Evolutionary conservation across 1,139 yeast species (phyloP), one percentile per base, ranked within the genome.

Genomic region (Kluyveromyces sp.): DNA sequence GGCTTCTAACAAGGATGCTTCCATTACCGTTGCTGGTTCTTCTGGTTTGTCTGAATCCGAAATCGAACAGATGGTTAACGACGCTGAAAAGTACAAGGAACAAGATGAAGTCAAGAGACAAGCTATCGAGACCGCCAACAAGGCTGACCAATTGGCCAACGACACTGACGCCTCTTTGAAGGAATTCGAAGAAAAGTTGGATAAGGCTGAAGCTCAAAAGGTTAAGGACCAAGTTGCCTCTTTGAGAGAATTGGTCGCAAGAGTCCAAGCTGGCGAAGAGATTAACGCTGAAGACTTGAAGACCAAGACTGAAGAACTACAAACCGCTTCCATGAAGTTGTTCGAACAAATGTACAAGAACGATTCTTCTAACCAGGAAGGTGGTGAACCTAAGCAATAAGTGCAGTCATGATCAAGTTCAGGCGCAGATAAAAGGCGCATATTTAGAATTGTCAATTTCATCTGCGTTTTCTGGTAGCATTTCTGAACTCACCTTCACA

Each of bases 11-110:
- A 88, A 89, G 81, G 97, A 92, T 68, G 95, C 96, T 61, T 87
- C 96, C 54, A 89, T 92, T 75, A 89, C 97, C 51, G 97, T 92
- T 68, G 97, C 97, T 55, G 97, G 96, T 56, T 86, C 96, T 47
- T 89, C 97, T 46, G 98, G 98, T 72, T 78, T 92, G 62, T 83
- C 95, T 56, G 97, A 92, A 63, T 65, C 92, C 54, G 98, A 92
- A 75, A 92, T 92, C 63, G 96, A 89, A 76, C 84, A 86, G 78
- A 92, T 92, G 97, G 95, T 92, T 56, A 83, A 77, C 73, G 98
- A 92, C 65, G 98, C 97, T 61, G 97, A 92, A 76, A 87, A 87
- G 76, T 89, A 78, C 78, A 94, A 94, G 69, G 95, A 88, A 67
- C 83, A 89, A 64, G 98, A 92, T 75, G 85, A 88, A 76, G 89